These are phyloP conservation scores for Mediolabrus comicus DNA, from an alignment of 108 stramenopile genomes.

Conservation along the genomic window DNA sequence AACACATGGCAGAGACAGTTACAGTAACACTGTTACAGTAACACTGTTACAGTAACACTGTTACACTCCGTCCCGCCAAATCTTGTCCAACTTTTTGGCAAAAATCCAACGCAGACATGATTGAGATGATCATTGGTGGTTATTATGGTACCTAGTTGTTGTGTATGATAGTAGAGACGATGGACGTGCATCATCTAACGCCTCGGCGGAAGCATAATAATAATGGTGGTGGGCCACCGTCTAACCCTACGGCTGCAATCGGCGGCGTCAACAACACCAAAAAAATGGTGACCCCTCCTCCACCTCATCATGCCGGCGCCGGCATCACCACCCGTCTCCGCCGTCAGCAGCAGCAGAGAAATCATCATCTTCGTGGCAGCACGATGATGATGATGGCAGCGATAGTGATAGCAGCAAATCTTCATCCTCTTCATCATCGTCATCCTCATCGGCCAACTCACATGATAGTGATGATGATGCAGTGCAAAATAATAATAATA, in stretches of 20 bases:
- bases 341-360: not conserved
- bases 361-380: not conserved
- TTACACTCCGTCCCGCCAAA: too few species aligned
- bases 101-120: too few species aligned
- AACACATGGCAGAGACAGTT: too few species aligned
- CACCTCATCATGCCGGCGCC: not conserved
- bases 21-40: too few species aligned
- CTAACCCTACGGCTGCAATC: not conserved
- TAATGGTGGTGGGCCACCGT: not conserved
- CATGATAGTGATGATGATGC: not conserved
- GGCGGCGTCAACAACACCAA: not conserved
- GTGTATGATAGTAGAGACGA: too few species aligned
- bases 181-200: constrained; percentile 1
- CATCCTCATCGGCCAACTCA: not conserved
- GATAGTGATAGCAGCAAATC: not conserved
- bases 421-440: too few species aligned
- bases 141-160: too few species aligned
- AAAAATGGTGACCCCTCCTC: not conserved
- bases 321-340: not conserved
- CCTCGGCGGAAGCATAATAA: not conserved
- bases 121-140: too few species aligned
- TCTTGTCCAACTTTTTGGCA: too few species aligned
- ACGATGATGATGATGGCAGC: too few species aligned
- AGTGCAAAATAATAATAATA: not conserved
- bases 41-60: too few species aligned